These are phyloP conservation scores for Rhypophila decipiens DNA, from an alignment of 495 filamentous ascomycete genomes.

Conservation along the genomic window DNA sequence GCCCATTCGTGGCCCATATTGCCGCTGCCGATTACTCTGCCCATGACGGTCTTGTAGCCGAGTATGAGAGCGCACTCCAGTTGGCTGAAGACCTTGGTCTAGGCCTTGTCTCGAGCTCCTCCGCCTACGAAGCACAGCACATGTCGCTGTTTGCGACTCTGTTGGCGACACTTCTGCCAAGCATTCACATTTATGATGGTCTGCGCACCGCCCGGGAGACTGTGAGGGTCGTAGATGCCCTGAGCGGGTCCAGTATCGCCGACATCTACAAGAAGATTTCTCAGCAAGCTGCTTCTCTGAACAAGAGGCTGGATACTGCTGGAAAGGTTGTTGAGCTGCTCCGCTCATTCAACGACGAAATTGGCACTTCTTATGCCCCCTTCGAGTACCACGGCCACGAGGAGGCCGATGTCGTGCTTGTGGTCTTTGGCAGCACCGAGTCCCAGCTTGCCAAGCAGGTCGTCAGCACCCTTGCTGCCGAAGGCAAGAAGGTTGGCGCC, in stretches of 20 bases:
- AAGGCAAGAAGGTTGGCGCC: conserved; percentile 72
- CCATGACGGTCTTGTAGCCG: conserved; percentile 64
- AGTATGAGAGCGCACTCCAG: conserved; percentile 75
- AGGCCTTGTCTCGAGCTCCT: conserved; percentile 77
- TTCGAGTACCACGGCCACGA: conserved; percentile 94
- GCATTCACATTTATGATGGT: conserved; percentile 89
- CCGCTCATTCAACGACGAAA: conserved; percentile 78
- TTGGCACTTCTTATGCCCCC: conserved; percentile 83
- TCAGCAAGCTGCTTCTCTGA: conserved; percentile 51
- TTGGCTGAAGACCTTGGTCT: conserved; percentile 89
- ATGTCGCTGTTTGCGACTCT: conserved; percentile 88
- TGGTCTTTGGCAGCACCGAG: conserved; percentile 89
- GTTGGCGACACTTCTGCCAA: conserved; percentile 70
- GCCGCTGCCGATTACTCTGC: conserved; percentile 87
- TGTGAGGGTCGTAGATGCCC: conserved; percentile 74
- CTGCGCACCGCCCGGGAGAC: conserved; percentile 81
- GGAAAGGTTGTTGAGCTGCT: conserved; percentile 71
- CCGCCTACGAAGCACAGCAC: conserved; percentile 86
- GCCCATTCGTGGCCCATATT: conserved; percentile 86
- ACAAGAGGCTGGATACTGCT: conserved; percentile 66
- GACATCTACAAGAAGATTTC: conserved; percentile 63
- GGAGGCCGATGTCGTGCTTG: conserved; percentile 68
- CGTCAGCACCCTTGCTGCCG: conserved; percentile 60
- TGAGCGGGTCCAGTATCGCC: conserved; percentile 66
- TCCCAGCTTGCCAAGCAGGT: conserved; percentile 79